Conservation (phyloP, 1,284 basidiomycete species). For the Cystobasidium pallidum region DNA sequence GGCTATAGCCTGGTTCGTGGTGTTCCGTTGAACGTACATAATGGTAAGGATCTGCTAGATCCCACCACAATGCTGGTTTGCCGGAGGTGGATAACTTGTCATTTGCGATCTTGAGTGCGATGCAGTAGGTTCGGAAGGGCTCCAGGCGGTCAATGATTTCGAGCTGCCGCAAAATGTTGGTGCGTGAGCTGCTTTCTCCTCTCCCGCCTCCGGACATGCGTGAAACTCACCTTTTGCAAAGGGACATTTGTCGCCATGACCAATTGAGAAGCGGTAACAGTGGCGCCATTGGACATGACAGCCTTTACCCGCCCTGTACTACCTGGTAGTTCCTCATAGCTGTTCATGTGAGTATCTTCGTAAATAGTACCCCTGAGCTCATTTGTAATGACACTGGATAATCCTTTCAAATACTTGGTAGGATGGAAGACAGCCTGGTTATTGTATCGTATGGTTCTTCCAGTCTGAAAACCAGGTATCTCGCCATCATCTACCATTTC, state of each 20-base stretch:
- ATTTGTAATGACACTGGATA: slow-evolving; percentile 20
- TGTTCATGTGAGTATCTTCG: slow-evolving; percentile 30
- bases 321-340: slow-evolving; percentile 13
- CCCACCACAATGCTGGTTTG: slow-evolving; percentile 20
- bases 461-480: slow-evolving; percentile 19
- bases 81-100: slow-evolving; percentile 26
- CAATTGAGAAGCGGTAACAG: slow-evolving; percentile 1
- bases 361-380: slow-evolving; percentile 7
- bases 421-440: slow-evolving; percentile 32
- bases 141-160: slow-evolving; percentile 16
- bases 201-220: too few species aligned
- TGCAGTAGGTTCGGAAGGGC: slow-evolving; percentile 23
- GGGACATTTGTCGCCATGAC: slow-evolving; percentile 28
- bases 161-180: not conserved
- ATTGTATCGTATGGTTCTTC: slow-evolving; percentile 19
- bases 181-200: not conserved
- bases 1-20: slow-evolving; percentile 5
- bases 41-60: slow-evolving; percentile 21
- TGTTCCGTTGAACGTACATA: slow-evolving; percentile 22
- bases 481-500: slow-evolving; percentile 26
- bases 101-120: slow-evolving; percentile 19
- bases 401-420: slow-evolving; percentile 25
- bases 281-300: slow-evolving; percentile 9
- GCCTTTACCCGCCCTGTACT: slow-evolving; percentile 7
- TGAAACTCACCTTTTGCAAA: slow-evolving; percentile 14